Evolutionary conservation across 2,329 filamentous ascomycete species (phyloP), one percentile per base, ranked within the genome.

Genomic region (Diatrype stigma): DNA sequence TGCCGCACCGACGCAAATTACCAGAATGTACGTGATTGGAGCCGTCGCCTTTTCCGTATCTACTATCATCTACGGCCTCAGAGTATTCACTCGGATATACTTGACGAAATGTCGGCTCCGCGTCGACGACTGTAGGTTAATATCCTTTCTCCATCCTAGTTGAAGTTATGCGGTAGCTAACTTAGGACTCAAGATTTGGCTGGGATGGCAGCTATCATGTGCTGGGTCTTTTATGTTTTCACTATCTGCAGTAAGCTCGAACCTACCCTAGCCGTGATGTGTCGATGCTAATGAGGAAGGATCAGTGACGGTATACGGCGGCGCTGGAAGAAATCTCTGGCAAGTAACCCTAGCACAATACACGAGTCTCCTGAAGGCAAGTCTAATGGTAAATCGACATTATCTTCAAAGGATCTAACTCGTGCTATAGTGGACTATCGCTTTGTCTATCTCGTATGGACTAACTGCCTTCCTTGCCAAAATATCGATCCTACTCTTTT

Each of bases 401-500:
- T 6, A 4, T 6, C 6, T 37, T 6, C 6, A 17, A 14, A 17
- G 6, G 12, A 12, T 37, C 34, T 37, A 37, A 37, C 34, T 12
- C 12, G 4, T 6, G 16, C 6, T 12, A 37, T 37, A 37, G 34
- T 17, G 12, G 34, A 37, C 34, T 17, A 37, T 37, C 23, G n/a
- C 42, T 17, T 45, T 17, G 26, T 22, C 40, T n/a, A 49, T 35
- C 11, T 22, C 42, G 5, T 49, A 49, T 40, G 19, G 17, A 8
- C 23, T 49, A 10, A 17, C 40, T 7, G 32, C 40, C 8, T 30
- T 49, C 28, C 42, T 49, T 23, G 12, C 37, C 32, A 49, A 52
- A 44, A 23, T 50, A 21, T 54, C 56, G 10, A 38, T 49, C 6
- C 50, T 49, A 28, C 38, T 48, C 44, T 45, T 53, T 42, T 44